phyloP scores from a whole-genome alignment of 2,329 filamentous ascomycete genomes.

The Talaromyces atroroseus region DNA sequence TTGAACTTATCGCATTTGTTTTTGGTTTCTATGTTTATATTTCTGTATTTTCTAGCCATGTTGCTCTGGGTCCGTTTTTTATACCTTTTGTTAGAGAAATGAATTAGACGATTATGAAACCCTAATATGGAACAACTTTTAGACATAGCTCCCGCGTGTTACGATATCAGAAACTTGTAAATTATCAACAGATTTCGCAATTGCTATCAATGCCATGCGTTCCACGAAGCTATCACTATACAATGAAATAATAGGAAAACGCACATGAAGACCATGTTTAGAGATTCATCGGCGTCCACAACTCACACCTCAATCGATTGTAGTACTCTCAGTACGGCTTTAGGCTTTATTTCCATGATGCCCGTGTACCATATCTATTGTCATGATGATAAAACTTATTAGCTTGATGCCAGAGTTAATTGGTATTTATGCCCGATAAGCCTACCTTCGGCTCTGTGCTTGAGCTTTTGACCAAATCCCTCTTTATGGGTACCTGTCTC shows the following conservation, averaged over 20 bases:
- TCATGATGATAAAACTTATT: background rate
- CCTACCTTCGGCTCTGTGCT: constrained; percentile 10
- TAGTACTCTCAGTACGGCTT: constrained; percentile 2
- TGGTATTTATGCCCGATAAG: no score
- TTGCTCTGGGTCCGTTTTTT: background rate
- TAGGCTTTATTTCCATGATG: constrained; percentile 1
- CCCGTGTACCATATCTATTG: constrained; percentile 1
- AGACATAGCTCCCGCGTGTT: no score
- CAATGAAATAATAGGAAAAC: background rate
- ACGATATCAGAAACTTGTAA: no score
- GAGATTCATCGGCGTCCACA: background rate
- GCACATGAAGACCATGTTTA: background rate
- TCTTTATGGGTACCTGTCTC: constrained; percentile 2
- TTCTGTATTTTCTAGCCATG: background rate
- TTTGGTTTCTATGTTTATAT: background rate
- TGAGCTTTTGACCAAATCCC: constrained; percentile 7
- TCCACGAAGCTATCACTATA: background rate
- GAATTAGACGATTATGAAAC: background rate
- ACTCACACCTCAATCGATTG: background rate
- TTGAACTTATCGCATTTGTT: background rate
- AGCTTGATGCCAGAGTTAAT: background rate
- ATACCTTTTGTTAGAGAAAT: background rate
- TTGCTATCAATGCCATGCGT: background rate
- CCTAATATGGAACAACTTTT: no score
- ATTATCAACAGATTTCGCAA: background rate